Evolutionary conservation across 768 basidiomycete species (phyloP).

Genomic region (Suillus americanus): DNA sequence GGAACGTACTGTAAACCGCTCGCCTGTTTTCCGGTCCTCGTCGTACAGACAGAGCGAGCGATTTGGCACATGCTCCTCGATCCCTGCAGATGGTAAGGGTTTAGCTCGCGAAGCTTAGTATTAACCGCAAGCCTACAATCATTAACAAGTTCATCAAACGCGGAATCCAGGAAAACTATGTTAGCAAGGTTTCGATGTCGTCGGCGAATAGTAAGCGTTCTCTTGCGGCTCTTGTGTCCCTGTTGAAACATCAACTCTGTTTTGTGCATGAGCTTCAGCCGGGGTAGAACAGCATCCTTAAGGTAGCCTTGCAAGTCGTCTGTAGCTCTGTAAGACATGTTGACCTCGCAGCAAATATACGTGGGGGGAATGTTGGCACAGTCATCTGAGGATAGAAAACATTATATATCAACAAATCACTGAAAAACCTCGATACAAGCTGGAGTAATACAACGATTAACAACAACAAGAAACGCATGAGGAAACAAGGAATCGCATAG

Average conservation of each 20-base stretch:
- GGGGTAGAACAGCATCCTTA: conserved; percentile 33
- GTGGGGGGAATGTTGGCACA: neutral
- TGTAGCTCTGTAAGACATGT: conserved; percentile 29
- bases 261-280: conserved; percentile 27
- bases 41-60: conserved; percentile 26
- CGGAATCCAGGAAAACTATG: conserved; percentile 26
- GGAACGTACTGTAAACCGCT: conserved; percentile 32
- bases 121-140: conserved; percentile 20
- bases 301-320: conserved; percentile 36
- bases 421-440: neutral
- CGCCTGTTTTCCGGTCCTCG: conserved; percentile 27
- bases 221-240: conserved; percentile 36
- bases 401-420: neutral
- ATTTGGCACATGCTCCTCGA: conserved; percentile 26
- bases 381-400: neutral
- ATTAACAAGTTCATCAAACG: conserved; percentile 28
- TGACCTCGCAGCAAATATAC: neutral
- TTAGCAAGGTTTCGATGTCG: conserved; percentile 31
- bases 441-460: neutral
- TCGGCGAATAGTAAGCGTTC: conserved; percentile 33
- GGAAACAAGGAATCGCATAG: neutral
- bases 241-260: conserved; percentile 19
- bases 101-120: neutral
- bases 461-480: neutral
- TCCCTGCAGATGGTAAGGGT: conserved; percentile 21